A percentile compares a stretch with the other conserved stretches of the same genome.
Evolutionary conservation across 768 basidiomycete species (phyloP).

Genomic region (Russula lepida): DNA sequence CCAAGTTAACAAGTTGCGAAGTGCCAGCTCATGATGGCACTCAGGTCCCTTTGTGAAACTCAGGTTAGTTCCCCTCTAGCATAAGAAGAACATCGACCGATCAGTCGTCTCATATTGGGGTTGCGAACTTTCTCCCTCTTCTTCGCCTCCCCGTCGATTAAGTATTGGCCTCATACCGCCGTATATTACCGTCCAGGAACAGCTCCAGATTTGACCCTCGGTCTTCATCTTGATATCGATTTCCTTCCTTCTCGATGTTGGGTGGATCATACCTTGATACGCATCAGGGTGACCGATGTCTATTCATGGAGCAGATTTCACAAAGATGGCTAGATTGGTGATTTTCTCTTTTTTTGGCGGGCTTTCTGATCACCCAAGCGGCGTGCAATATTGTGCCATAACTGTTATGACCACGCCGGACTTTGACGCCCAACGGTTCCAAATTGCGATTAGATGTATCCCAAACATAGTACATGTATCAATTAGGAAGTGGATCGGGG

Average conservation of each 20-base stretch:
- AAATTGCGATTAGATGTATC: no score
- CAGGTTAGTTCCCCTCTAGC: conserved; percentile 78
- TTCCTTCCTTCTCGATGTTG: conserved; percentile 89
- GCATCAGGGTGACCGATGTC: conserved; percentile 82
- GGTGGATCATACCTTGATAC: conserved; percentile 81
- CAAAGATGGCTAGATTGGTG: conserved; percentile 74
- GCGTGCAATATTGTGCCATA: no score
- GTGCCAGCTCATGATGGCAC: conserved; percentile 87
- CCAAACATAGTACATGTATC: background rate
- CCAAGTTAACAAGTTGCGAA: conserved; percentile 63
- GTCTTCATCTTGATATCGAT: conserved; percentile 76
- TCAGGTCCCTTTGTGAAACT: conserved; percentile 73
- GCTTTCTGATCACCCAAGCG: conserved; percentile 82
- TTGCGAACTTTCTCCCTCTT: background rate
- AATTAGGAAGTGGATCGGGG: conserved; percentile 24
- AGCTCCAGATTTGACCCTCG: conserved; percentile 69
- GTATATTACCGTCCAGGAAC: conserved; percentile 53
- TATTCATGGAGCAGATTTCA: conserved; percentile 75
- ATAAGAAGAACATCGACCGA: conserved; percentile 43
- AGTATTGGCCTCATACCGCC: background rate
- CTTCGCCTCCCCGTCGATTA: no score
- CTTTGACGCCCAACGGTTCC: background rate
- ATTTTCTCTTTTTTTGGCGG: conserved; percentile 65
- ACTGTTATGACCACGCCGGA: background rate
- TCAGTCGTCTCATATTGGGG: background rate